Percentiles rank a stretch among this genome's conserved stretches.
Evolutionary conservation across 805 yeast species (phyloP).

Genomic region (Diddensiella santjacobensis): DNA sequence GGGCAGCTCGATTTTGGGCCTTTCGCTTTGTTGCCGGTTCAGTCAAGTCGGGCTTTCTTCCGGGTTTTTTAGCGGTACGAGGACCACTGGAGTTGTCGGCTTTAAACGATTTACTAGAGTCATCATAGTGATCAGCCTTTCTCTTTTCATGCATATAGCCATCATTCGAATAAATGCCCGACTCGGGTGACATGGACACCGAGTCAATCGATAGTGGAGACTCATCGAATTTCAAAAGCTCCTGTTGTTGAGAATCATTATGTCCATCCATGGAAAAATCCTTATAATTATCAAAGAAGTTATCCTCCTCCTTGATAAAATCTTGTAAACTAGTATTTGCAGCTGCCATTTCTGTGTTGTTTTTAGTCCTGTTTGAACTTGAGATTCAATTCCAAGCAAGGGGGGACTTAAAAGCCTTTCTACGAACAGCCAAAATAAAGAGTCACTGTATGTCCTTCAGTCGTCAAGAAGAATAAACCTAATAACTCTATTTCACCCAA

Average conservation of each 20-base stretch:
- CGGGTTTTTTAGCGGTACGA: constrained; percentile 44
- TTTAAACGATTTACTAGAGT: constrained; percentile 12
- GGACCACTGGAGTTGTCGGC: background rate
- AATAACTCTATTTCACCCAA: no score
- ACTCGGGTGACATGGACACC: constrained; percentile 14
- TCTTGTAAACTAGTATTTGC: constrained; percentile 15
- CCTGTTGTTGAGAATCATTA: background rate
- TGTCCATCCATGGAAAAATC: background rate
- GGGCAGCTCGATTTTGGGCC: constrained; percentile 98
- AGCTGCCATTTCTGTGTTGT: constrained; percentile 14
- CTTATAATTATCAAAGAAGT: constrained; percentile 10
- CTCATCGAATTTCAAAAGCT: constrained; percentile 2
- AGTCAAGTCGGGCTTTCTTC: constrained; percentile 71
- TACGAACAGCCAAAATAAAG: no score
- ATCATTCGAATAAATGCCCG: background rate
- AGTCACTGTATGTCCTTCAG: no score
- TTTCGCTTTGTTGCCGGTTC: constrained; percentile 88
- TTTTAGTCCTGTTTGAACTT: no score
- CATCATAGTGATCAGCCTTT: background rate
- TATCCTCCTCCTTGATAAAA: constrained; percentile 15
- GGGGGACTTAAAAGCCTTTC: no score
- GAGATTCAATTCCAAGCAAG: no score
- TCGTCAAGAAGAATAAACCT: no score
- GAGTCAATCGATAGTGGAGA: constrained; percentile 17
- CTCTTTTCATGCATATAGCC: constrained; percentile 9